These are phyloP conservation scores for Neurospora pannonica DNA, from an alignment of 495 filamentous ascomycete genomes.

Conservation along the genomic window DNA sequence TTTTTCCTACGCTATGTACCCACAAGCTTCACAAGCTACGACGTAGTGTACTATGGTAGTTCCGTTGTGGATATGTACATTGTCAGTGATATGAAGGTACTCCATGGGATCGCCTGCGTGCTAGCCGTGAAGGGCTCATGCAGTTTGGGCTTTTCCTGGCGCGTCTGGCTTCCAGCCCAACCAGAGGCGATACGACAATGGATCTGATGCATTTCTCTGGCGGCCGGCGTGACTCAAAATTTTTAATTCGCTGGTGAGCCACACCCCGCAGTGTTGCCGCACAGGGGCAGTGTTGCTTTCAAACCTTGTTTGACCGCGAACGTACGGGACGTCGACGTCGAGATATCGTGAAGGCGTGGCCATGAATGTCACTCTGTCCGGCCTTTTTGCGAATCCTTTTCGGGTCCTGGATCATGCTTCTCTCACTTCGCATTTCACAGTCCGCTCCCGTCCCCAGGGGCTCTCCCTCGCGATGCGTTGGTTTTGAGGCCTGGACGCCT, in stretches of 20 bases:
- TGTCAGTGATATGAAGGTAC: background rate
- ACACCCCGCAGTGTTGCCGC: background rate
- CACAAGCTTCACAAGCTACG: background rate
- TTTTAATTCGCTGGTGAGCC: background rate
- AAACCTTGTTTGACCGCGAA: background rate
- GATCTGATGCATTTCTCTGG: background rate
- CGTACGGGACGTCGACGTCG: background rate
- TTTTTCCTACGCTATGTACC: background rate
- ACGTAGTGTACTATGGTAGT: background rate
- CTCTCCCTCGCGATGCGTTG: background rate
- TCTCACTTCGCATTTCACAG: background rate
- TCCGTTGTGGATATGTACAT: background rate
- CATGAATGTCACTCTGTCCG: background rate
- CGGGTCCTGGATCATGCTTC: background rate
- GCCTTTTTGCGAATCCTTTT: background rate
- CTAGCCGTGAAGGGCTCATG: background rate
- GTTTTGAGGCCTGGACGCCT: background rate
- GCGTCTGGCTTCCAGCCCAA: constrained; percentile 18
- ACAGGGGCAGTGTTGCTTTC: background rate
- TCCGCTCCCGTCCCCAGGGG: background rate
- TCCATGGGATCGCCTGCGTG: background rate
- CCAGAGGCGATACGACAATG: constrained; percentile 7
- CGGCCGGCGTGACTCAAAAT: constrained; percentile 9
- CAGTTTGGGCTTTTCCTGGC: constrained; percentile 11
- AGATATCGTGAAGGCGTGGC: background rate